phyloP scores from a whole-genome alignment of 1,284 basidiomycete genomes.

The Agaricales sp. region DNA sequence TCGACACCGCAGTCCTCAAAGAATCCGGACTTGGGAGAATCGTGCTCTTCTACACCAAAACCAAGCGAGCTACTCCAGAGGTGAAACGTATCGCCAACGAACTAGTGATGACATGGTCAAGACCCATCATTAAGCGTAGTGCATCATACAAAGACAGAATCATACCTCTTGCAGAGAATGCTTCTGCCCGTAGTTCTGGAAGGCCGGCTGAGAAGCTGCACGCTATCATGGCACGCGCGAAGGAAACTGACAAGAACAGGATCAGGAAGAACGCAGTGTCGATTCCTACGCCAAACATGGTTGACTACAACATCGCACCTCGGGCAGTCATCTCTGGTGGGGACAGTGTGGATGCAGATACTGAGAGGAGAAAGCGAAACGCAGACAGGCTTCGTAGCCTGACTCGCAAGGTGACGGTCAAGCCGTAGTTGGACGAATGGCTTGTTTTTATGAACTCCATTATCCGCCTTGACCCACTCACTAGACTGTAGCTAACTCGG shows the following conservation, averaged over 20 bases:
- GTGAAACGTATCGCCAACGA: constrained; percentile 78
- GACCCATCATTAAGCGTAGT: constrained; percentile 90
- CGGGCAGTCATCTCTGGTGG: neutral
- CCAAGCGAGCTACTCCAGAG: constrained; percentile 77
- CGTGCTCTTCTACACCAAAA: constrained; percentile 93
- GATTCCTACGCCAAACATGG: constrained; percentile 63
- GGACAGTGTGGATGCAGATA: constrained; percentile 57
- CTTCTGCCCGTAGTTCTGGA: constrained; percentile 12
- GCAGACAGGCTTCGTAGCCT: constrained; percentile 56
- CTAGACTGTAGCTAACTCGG: no score
- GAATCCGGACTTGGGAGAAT: constrained; percentile 89
- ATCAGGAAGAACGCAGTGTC: constrained; percentile 68
- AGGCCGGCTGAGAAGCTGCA: constrained; percentile 47
- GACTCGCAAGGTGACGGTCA: constrained; percentile 35
- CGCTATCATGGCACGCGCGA: constrained; percentile 60
- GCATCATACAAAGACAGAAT: constrained; percentile 75
- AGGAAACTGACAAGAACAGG: constrained; percentile 54
- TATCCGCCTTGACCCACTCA: no score
- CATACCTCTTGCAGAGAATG: constrained; percentile 38
- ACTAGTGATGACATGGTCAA: constrained; percentile 82
- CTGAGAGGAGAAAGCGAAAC: constrained; percentile 59
- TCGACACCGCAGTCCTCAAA: constrained; percentile 87
- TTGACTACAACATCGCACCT: constrained; percentile 69
- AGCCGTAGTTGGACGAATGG: no score
- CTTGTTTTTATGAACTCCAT: no score